phyloP scores from a whole-genome alignment of 192 early-diverging fungal genomes.

The Coemansia sp. region DNA sequence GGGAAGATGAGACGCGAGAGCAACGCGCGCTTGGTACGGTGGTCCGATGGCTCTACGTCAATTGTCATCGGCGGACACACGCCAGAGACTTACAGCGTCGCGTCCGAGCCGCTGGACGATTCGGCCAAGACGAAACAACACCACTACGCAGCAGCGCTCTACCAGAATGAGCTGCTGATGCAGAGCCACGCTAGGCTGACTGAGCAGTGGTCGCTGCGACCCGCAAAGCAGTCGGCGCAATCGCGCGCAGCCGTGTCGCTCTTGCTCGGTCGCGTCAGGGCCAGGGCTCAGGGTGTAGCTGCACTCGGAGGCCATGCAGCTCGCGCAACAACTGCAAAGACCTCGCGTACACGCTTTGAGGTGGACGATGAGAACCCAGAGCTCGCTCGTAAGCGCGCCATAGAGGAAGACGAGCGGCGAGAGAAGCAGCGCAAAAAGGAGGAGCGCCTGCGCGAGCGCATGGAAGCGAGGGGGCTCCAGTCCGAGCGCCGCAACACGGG shows the following conservation, averaged over 20 bases:
- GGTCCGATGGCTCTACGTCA: constrained; percentile 51
- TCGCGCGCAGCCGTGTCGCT: constrained; percentile 14
- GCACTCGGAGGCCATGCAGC: neutral
- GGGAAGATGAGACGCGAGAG: constrained; percentile 24
- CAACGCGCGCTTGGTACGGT: constrained; percentile 52
- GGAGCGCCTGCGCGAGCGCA: constrained; percentile 37
- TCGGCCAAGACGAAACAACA: constrained; percentile 23
- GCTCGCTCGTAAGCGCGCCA: constrained; percentile 31
- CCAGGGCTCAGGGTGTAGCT: neutral
- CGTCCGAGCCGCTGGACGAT: constrained; percentile 21
- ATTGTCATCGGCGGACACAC: constrained; percentile 31
- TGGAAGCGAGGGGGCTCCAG: constrained; percentile 27
- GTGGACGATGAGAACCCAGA: constrained; percentile 46
- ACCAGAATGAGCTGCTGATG: constrained; percentile 31
- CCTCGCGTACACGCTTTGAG: constrained; percentile 37
- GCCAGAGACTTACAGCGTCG: constrained; percentile 31
- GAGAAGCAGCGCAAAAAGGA: constrained; percentile 47
- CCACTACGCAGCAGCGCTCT: constrained; percentile 29
- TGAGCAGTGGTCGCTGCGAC: constrained; percentile 39
- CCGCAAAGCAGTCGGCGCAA: constrained; percentile 26
- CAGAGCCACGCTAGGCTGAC: constrained; percentile 45
- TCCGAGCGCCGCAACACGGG: constrained; percentile 9
- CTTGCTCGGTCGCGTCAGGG: constrained; percentile 11
- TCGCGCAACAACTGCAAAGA: constrained; percentile 11
- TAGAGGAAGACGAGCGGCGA: constrained; percentile 38